Evolutionary conservation across 2,329 filamentous ascomycete genomes (phyloP).

Genomic region (Aspergillus latus): DNA sequence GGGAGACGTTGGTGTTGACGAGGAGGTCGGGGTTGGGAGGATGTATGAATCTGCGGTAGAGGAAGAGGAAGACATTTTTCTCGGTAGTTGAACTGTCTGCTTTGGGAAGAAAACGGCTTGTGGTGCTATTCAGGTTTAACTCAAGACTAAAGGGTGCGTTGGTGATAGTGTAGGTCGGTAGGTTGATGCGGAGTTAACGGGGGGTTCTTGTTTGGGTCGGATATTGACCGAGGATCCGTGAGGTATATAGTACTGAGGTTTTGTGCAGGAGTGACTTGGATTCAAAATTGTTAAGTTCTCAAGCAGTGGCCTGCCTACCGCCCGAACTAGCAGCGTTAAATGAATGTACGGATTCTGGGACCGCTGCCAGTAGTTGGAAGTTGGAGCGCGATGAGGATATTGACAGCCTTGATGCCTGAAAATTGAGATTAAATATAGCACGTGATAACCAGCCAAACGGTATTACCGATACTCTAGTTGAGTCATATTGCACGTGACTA

Average conservation of each 20-base stretch:
- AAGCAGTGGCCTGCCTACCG: conserved; percentile 42
- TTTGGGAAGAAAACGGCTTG: not conserved
- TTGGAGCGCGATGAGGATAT: not conserved
- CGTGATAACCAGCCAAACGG: conserved; percentile 9
- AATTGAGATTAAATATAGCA: not conserved
- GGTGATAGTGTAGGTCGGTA: not conserved
- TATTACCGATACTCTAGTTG: conserved; percentile 16
- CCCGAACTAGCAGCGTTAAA: conserved; percentile 26
- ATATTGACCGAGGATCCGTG: not conserved
- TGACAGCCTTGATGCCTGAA: conserved; percentile 8
- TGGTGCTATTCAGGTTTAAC: not conserved
- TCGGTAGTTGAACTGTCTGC: not conserved
- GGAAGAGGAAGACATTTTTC: conserved; percentile 30
- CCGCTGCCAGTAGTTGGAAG: not conserved
- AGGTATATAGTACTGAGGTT: not conserved
- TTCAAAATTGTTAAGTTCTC: conserved; percentile 12
- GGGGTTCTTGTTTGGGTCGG: not conserved
- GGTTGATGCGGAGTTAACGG: not conserved
- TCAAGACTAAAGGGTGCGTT: not conserved
- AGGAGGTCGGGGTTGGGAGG: conserved; percentile 41
- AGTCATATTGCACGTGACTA: conserved; percentile 22
- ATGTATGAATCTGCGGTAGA: conserved; percentile 33
- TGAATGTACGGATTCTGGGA: not conserved
- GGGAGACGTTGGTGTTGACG: conserved; percentile 34
- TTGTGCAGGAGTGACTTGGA: conserved; percentile 10